Conservation (phyloP, 768 basidiomycete species). For the Rhizopogon salebrosus region DNA sequence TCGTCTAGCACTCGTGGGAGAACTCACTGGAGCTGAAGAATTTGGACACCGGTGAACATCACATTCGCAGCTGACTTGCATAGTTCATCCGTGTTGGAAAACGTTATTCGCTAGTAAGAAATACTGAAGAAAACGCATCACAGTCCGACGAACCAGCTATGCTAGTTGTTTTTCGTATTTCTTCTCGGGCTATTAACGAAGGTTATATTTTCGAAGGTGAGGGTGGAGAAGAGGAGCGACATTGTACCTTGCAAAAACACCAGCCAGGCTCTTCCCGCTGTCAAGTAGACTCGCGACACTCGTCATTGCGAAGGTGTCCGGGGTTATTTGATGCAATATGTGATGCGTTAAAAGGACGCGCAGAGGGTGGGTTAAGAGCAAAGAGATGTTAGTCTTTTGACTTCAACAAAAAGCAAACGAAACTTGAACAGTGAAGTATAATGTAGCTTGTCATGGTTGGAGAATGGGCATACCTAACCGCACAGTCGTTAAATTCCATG, state of each 20-base stretch:
- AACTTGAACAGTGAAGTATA: not conserved
- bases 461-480: not conserved
- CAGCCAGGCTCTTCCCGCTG: slow-evolving; percentile 51
- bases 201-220: not conserved
- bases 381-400: not conserved
- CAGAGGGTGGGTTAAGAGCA: not conserved
- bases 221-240: not conserved
- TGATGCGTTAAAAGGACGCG: slow-evolving; percentile 63
- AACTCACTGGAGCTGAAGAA: slow-evolving; percentile 5
- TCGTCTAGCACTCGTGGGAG: not conserved
- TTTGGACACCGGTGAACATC: slow-evolving; percentile 36
- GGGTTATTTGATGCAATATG: slow-evolving; percentile 61
- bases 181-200: not conserved
- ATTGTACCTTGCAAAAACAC: slow-evolving; percentile 44
- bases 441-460: not conserved
- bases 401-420: not conserved
- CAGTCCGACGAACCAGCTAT: slow-evolving; percentile 48
- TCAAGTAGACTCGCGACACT: slow-evolving; percentile 66
- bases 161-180: slow-evolving; percentile 68
- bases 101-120: not conserved
- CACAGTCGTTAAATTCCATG: not conserved
- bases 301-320: slow-evolving; percentile 70
- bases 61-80: slow-evolving; percentile 73
- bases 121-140: slow-evolving; percentile 39
- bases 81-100: slow-evolving; percentile 63